Conservation (phyloP, 2,329 filamentous ascomycete genomes). For the Sporothrix pseudoabietina region DNA sequence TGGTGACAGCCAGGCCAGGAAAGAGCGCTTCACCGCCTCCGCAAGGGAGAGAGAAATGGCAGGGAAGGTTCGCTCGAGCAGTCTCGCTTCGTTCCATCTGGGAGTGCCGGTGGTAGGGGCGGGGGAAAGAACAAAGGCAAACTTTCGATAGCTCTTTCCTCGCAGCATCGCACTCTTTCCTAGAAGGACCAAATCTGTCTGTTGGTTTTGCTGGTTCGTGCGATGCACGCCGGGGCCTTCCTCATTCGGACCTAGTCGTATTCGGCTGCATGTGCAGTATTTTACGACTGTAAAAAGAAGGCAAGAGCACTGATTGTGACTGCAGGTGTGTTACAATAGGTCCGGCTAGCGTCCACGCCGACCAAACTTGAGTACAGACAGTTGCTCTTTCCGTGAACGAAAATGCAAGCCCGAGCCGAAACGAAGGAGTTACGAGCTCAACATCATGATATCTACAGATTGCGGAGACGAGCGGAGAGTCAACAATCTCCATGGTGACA, state of each 20-base stretch:
- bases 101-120: background rate
- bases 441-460: background rate
- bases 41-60: background rate
- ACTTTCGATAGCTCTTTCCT: background rate
- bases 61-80: background rate
- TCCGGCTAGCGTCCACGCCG: background rate
- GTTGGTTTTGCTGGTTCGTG: background rate
- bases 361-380: background rate
- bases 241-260: conserved; percentile 1
- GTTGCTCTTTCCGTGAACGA: background rate
- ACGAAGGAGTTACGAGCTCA: background rate
- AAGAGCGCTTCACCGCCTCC: conserved; percentile 2
- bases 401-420: too few relatives aligned
- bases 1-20: background rate
- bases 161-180: background rate
- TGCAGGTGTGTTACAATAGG: background rate
- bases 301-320: conserved; percentile 4
- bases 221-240: conserved; percentile 1
- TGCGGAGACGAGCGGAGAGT: background rate
- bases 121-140: conserved; percentile 7
- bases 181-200: background rate
- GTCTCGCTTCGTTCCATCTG: background rate
- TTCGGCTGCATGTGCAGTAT: conserved; percentile 4
- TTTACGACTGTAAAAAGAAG: background rate
- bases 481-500: background rate